These are phyloP conservation scores for Colletotrichum cereale DNA, from an alignment of 2,329 filamentous ascomycete genomes.

Conservation along the genomic window DNA sequence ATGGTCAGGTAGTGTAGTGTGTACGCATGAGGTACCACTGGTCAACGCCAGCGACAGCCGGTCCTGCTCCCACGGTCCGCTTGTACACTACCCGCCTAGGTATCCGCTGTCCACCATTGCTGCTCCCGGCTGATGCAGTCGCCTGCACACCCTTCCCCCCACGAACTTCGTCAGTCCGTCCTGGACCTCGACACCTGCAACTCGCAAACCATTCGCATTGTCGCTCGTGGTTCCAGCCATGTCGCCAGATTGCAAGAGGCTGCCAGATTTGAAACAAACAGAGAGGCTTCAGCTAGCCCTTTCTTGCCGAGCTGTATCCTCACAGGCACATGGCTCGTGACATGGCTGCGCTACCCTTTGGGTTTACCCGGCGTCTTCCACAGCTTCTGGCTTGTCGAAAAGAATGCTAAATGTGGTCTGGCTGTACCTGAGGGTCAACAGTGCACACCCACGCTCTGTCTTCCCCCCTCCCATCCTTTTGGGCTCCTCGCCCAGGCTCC, in stretches of 20 bases:
- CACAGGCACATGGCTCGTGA: background rate
- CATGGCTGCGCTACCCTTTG: conserved; percentile 6
- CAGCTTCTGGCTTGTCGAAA: conserved; percentile 14
- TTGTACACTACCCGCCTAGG: background rate
- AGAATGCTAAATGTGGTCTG: conserved; percentile 10
- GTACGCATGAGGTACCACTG: background rate
- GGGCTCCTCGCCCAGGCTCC: background rate
- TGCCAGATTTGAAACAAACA: conserved; percentile 12
- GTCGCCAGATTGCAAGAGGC: conserved; percentile 15
- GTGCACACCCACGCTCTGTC: conserved; percentile 1
- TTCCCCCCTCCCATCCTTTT: background rate
- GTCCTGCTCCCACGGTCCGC: background rate
- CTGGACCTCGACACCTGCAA: conserved; percentile 3
- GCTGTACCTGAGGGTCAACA: background rate
- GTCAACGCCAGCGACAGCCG: background rate
- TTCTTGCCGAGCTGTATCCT: background rate
- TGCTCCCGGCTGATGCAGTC: background rate
- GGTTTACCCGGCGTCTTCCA: conserved; percentile 15
- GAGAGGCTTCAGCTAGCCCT: background rate
- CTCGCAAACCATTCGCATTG: conserved; percentile 10
- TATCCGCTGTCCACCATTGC: background rate
- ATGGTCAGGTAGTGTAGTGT: background rate
- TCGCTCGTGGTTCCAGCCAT: background rate
- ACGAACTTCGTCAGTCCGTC: conserved; percentile 15
- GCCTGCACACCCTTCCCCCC: conserved; percentile 1